A percentile compares a stretch with the other conserved stretches of the same genome.
phyloP scores from a whole-genome alignment of 1,284 basidiomycete species.

The Cerrena zonata region DNA sequence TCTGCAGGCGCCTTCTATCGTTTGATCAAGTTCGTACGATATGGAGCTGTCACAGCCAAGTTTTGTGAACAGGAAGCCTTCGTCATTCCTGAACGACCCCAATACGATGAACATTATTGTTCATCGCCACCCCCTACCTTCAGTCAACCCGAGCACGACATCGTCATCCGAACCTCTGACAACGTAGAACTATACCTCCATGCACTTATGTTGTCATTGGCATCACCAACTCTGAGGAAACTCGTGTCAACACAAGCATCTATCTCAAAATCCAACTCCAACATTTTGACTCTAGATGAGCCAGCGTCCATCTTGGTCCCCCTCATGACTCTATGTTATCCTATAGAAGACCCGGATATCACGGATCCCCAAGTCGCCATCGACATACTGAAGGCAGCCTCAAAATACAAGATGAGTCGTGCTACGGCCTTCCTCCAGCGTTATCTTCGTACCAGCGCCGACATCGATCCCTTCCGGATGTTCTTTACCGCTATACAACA shows the following conservation, averaged over 20 bases:
- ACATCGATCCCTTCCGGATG: slow-evolving; percentile 4
- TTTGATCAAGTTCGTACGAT: slow-evolving; percentile 3
- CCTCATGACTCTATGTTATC: slow-evolving; percentile 3
- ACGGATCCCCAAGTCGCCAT: slow-evolving; percentile 1
- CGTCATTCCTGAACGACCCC: neutral
- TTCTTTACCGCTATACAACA: slow-evolving; percentile 10
- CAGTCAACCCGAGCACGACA: slow-evolving; percentile 2
- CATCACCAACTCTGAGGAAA: neutral
- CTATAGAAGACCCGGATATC: slow-evolving; percentile 3
- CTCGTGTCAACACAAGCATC: neutral
- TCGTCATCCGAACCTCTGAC: slow-evolving; percentile 7
- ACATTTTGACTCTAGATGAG: slow-evolving; percentile 2
- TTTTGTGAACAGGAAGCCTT: neutral
- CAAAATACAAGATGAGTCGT: slow-evolving; percentile 5
- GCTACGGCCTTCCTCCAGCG: neutral
- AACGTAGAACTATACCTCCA: slow-evolving; percentile 5
- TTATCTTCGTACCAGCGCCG: neutral
- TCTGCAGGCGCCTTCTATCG: slow-evolving; percentile 7
- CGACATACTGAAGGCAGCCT: slow-evolving; percentile 2
- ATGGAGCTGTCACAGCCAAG: neutral
- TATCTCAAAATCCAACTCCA: neutral
- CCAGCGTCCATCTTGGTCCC: neutral
- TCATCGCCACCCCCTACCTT: neutral
- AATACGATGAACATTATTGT: neutral
- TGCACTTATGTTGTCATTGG: slow-evolving; percentile 1